These are phyloP conservation scores for Fusarium chuoi DNA, from an alignment of 2,329 filamentous ascomycete genomes.

Conservation along the genomic window DNA sequence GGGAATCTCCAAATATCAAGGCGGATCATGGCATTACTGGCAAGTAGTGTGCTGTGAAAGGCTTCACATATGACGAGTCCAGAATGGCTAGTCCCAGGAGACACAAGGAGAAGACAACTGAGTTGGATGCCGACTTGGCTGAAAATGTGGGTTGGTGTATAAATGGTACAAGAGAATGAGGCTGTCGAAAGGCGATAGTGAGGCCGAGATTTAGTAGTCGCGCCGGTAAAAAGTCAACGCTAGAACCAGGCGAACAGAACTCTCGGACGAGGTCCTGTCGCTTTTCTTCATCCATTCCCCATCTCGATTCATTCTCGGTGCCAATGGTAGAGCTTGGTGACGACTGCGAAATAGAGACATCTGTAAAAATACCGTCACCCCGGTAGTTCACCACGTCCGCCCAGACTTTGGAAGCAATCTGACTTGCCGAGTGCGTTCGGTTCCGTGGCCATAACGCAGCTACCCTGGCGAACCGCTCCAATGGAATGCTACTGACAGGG, in stretches of 20 bases:
- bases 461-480: not conserved
- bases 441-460: not conserved
- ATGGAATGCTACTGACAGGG: not conserved
- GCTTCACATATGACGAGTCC: not conserved
- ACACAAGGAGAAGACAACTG: not conserved
- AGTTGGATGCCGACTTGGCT: not conserved
- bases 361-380: not conserved
- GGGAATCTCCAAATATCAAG: too few species aligned
- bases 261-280: not conserved
- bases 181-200: slow-evolving; percentile 3
- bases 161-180: slow-evolving; percentile 1
- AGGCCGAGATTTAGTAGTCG: slow-evolving; percentile 1
- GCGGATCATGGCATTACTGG: too few species aligned
- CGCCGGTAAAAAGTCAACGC: not conserved
- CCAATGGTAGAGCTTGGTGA: not conserved
- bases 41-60: not conserved
- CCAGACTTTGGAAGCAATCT: not conserved
- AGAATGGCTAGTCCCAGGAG: not conserved
- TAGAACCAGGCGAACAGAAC: rapidly evolving
- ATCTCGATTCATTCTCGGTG: not conserved
- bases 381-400: not conserved
- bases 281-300: not conserved
- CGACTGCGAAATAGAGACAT: not conserved
- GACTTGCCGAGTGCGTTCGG: not conserved
- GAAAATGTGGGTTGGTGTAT: slow-evolving; percentile 11